Evolutionary conservation across 306 rosid species (phyloP).

Genomic region (Gastrolobium villosum): DNA sequence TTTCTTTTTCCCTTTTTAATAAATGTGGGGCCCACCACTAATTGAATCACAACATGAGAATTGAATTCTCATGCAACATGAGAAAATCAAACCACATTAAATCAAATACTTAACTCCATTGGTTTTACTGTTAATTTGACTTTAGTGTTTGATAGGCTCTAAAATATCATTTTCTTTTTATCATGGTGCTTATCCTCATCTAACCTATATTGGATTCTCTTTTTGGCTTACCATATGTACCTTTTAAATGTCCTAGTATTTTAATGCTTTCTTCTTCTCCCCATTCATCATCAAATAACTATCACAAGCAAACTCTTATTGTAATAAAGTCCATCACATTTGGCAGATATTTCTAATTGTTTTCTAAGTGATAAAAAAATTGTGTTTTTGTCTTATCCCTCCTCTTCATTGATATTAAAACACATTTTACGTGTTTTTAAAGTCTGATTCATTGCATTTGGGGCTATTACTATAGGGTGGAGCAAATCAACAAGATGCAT

Average conservation of each 20-base stretch:
- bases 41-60: too few species aligned
- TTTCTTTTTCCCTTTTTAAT: too few species aligned
- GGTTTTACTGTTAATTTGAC: conserved; percentile 42
- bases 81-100: too few species aligned
- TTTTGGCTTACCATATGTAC: conserved; percentile 28
- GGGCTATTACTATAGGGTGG: not conserved
- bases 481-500: conserved; percentile 41
- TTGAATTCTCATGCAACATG: too few species aligned
- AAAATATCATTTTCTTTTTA: conserved; percentile 31
- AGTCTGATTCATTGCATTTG: conserved; percentile 37
- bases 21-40: too few species aligned
- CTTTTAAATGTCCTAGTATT: conserved; percentile 31
- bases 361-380: not conserved
- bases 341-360: not conserved
- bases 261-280: conserved; percentile 28
- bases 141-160: conserved; percentile 42
- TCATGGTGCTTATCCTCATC: conserved; percentile 44
- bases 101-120: not conserved
- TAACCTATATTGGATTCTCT: conserved; percentile 25
- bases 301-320: conserved; percentile 28
- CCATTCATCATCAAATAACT: conserved; percentile 38
- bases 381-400: not conserved
- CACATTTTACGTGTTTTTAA: not conserved
- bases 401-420: not conserved
- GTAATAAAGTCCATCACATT: conserved; percentile 29